Percentiles rank a stretch among this genome's conserved stretches.
Evolutionary conservation across 2,329 filamentous ascomycete genomes (phyloP).

Genomic region (Calycina herbarum): DNA sequence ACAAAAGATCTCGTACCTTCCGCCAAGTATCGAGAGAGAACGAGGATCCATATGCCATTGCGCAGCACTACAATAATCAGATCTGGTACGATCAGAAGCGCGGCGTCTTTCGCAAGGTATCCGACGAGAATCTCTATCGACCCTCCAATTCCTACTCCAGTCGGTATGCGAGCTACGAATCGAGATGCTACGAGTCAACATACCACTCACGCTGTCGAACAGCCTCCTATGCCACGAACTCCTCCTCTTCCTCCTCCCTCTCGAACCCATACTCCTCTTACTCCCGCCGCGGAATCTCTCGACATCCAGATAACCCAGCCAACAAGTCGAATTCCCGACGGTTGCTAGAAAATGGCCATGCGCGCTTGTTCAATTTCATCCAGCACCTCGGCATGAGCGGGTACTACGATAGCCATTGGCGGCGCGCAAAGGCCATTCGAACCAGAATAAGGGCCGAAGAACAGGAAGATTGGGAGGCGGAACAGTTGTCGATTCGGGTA

Average conservation of each 20-base stretch:
- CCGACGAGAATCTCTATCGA: background rate
- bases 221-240: too few species aligned
- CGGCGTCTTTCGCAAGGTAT: background rate
- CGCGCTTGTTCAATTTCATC: background rate
- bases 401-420: background rate
- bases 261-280: background rate
- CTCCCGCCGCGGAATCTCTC: background rate
- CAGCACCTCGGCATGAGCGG: background rate
- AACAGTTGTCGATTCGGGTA: background rate
- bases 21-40: background rate
- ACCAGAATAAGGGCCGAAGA: background rate
- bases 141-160: background rate
- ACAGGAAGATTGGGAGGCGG: background rate
- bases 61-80: background rate
- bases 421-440: background rate
- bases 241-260: background rate
- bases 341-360: background rate
- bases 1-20: background rate
- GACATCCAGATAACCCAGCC: background rate
- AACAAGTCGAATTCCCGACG: background rate
- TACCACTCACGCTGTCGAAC: background rate
- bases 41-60: background rate
- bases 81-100: background rate
- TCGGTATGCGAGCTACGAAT: background rate
- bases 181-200: background rate